Conservation (phyloP, 371 early-diverging fungal genomes). For the Amoeboaphelidium protococcarum region DNA sequence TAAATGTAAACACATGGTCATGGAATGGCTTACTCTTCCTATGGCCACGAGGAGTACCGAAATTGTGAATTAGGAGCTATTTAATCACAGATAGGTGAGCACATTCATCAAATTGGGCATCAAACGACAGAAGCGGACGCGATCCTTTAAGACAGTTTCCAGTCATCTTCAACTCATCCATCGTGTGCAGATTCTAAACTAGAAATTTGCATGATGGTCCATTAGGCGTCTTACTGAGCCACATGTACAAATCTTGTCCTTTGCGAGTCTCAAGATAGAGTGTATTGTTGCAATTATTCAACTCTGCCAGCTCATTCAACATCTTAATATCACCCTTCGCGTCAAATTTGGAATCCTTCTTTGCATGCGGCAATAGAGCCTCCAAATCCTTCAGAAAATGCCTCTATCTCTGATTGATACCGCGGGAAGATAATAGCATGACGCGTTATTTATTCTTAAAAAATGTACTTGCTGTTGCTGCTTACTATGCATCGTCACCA, state of each 20-base stretch:
- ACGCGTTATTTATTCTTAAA: background rate
- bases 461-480: too few relatives aligned
- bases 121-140: conserved; percentile 77
- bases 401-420: conserved; percentile 26
- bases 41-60: conserved; percentile 61
- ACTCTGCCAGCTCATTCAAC: conserved; percentile 78
- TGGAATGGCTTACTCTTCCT: conserved; percentile 82
- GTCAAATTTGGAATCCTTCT: conserved; percentile 79
- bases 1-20: conserved; percentile 76
- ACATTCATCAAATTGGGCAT: conserved; percentile 53
- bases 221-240: conserved; percentile 78
- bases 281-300: conserved; percentile 88
- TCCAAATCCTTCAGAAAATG: conserved; percentile 70
- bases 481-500: too few relatives aligned
- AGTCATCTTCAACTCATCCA: conserved; percentile 89
- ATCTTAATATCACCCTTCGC: conserved; percentile 29
- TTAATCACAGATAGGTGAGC: conserved; percentile 61
- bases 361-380: conserved; percentile 65
- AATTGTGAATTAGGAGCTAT: conserved; percentile 20
- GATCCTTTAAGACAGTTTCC: conserved; percentile 93
- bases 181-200: conserved; percentile 87
- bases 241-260: conserved; percentile 66
- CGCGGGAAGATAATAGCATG: background rate
- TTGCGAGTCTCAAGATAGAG: conserved; percentile 82
- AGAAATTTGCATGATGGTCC: conserved; percentile 86